Evolutionary conservation across 805 yeast species (phyloP).

Genomic region (Wickerhamiella spandovensis): DNA sequence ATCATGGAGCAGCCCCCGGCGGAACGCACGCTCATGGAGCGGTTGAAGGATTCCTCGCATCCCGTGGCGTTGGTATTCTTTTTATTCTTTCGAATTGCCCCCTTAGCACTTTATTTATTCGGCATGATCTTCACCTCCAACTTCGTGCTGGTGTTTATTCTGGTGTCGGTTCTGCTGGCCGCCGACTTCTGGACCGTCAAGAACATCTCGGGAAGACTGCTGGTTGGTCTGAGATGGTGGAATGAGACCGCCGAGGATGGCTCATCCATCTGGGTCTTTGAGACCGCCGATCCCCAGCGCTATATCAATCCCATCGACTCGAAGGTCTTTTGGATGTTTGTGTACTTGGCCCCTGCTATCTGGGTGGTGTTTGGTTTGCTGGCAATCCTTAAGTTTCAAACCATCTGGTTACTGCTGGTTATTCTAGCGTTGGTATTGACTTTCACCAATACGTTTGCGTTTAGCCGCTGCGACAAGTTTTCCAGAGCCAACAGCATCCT

Average conservation of each 20-base stretch:
- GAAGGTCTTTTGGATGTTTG: constrained; percentile 69
- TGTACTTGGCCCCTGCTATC: constrained; percentile 59
- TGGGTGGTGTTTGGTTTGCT: constrained; percentile 68
- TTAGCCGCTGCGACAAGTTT: constrained; percentile 84
- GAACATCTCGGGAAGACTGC: constrained; percentile 75
- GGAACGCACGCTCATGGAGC: constrained; percentile 29
- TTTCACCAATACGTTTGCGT: constrained; percentile 75
- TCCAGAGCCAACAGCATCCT: constrained; percentile 64
- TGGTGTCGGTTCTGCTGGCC: constrained; percentile 60
- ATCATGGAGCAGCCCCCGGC: background rate
- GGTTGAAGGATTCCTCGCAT: constrained; percentile 59
- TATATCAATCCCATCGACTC: constrained; percentile 84
- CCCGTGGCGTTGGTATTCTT: constrained; percentile 64
- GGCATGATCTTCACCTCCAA: constrained; percentile 48
- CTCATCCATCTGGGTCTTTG: constrained; percentile 75
- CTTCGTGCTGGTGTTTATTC: constrained; percentile 60
- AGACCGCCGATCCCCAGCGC: constrained; percentile 53
- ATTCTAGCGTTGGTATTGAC: constrained; percentile 59
- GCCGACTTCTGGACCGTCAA: constrained; percentile 92
- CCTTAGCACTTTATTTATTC: constrained; percentile 53
- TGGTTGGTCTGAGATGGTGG: constrained; percentile 94
- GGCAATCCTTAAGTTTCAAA: constrained; percentile 66
- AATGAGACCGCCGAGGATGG: constrained; percentile 61
- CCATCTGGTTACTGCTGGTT: constrained; percentile 36
- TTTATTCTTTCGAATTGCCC: constrained; percentile 46